A percentile compares a stretch with the other conserved stretches of the same genome.
Conservation (phyloP, 2,329 filamentous ascomycete species). For the Fusarium sp. region DNA sequence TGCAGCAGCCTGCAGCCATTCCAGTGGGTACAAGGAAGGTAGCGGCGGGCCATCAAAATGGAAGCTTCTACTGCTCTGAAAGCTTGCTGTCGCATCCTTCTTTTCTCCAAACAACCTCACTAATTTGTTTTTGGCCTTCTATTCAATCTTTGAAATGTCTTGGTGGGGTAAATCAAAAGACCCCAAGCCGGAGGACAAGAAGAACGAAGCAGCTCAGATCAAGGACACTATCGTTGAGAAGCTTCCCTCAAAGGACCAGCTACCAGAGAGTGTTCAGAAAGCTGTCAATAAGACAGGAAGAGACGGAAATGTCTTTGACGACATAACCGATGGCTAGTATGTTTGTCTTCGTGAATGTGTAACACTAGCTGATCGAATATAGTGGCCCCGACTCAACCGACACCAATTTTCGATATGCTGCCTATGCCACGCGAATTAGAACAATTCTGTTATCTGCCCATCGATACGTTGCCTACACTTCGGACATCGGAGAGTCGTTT, state of each 20-base stretch:
- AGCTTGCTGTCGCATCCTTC: background rate
- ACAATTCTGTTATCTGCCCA: constrained; percentile 91
- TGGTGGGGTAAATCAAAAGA: constrained; percentile 56
- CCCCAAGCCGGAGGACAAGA: constrained; percentile 44
- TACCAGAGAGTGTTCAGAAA: constrained; percentile 64
- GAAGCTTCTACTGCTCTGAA: constrained; percentile 16
- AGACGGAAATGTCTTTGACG: constrained; percentile 79
- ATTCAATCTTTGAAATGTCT: constrained; percentile 41
- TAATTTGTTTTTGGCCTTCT: background rate
- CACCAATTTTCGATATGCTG: constrained; percentile 87
- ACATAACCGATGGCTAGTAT: constrained; percentile 81
- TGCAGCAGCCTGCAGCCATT: background rate
- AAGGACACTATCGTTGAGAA: constrained; percentile 55
- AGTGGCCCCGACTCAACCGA: constrained; percentile 79
- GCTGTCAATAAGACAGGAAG: constrained; percentile 66
- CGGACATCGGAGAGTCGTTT: constrained; percentile 96
- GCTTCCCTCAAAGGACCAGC: constrained; percentile 59
- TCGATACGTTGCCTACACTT: constrained; percentile 96
- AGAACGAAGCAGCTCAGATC: constrained; percentile 34
- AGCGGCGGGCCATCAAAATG: constrained; percentile 32
- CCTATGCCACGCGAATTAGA: constrained; percentile 84
- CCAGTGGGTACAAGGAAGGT: constrained; percentile 13
- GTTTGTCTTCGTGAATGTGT: constrained; percentile 47
- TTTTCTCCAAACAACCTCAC: constrained; percentile 1
- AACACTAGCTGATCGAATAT: constrained; percentile 19